phyloP scores from a whole-genome alignment of 441 rosid species.

The Populus hybrid region DNA sequence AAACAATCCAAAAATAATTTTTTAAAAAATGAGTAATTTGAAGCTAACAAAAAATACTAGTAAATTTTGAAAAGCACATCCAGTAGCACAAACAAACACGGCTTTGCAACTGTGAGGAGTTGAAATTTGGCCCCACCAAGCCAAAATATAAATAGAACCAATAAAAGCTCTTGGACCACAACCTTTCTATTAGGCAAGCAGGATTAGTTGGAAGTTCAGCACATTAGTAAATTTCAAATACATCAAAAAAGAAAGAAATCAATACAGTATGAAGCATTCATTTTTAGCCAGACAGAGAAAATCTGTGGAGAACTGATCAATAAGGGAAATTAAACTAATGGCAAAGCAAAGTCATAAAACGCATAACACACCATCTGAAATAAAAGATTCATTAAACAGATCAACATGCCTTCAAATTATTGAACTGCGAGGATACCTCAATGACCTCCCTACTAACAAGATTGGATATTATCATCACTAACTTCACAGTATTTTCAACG shows the following conservation, averaged over 20 bases:
- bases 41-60: too few relatives aligned
- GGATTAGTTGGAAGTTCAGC: neutral
- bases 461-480: neutral
- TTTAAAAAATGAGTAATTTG: too few relatives aligned
- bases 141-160: neutral
- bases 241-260: neutral
- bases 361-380: neutral
- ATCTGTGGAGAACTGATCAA: neutral
- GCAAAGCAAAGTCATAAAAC: neutral
- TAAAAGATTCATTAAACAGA: neutral
- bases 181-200: neutral
- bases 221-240: neutral
- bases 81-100: too few relatives aligned
- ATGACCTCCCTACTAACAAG: neutral
- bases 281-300: neutral
- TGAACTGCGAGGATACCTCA: neutral
- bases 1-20: too few relatives aligned
- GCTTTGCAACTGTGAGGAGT: neutral
- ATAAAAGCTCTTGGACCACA: neutral
- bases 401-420: neutral
- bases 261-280: neutral
- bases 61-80: too few relatives aligned
- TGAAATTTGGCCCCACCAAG: neutral
- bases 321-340: neutral
- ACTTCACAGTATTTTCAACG: neutral